phyloP scores from a whole-genome alignment of 139 green algal genomes.

The Chlorella sp. region DNA sequence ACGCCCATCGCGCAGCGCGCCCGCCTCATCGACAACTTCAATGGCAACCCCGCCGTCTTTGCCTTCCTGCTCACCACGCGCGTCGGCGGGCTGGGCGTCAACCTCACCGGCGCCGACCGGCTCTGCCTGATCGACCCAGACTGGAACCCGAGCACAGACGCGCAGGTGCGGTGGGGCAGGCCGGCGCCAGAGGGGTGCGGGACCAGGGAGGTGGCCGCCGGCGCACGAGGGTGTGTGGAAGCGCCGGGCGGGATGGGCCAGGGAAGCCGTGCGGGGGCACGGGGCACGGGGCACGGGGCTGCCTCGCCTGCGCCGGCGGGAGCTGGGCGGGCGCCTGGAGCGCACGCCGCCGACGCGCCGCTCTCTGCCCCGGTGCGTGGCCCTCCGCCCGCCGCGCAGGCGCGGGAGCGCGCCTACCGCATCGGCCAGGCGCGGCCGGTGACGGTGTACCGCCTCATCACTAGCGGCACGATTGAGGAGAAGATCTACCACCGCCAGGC shows the following conservation, averaged over 20 bases:
- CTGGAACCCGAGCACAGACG: constrained; percentile 96
- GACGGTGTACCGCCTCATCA: constrained; percentile 95
- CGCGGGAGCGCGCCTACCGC: constrained; percentile 94
- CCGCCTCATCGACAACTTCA: constrained; percentile 88
- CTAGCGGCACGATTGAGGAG: constrained; percentile 96
- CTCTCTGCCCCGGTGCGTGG: neutral
- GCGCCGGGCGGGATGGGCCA: too few relatives aligned
- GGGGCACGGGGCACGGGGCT: neutral
- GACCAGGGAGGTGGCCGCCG: neutral
- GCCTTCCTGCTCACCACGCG: constrained; percentile 96
- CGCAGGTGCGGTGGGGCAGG: constrained; percentile 49
- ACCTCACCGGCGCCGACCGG: constrained; percentile 93
- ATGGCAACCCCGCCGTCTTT: constrained; percentile 74
- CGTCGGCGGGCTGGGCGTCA: constrained; percentile 95
- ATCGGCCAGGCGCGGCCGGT: constrained; percentile 94
- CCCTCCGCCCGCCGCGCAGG: constrained; percentile 43
- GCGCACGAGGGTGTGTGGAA: neutral
- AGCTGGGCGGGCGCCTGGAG: neutral
- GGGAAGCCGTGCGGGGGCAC: too few relatives aligned
- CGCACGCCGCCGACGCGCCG: neutral
- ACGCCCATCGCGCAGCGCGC: constrained; percentile 75
- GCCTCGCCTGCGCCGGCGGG: too few relatives aligned
- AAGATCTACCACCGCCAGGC: constrained; percentile 97
- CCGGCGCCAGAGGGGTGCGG: neutral
- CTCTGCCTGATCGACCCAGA: constrained; percentile 97